Percentiles rank a stretch among this genome's conserved stretches.
phyloP scores from a whole-genome alignment of 2,329 filamentous ascomycete genomes.

The Neonectria ditissima region DNA sequence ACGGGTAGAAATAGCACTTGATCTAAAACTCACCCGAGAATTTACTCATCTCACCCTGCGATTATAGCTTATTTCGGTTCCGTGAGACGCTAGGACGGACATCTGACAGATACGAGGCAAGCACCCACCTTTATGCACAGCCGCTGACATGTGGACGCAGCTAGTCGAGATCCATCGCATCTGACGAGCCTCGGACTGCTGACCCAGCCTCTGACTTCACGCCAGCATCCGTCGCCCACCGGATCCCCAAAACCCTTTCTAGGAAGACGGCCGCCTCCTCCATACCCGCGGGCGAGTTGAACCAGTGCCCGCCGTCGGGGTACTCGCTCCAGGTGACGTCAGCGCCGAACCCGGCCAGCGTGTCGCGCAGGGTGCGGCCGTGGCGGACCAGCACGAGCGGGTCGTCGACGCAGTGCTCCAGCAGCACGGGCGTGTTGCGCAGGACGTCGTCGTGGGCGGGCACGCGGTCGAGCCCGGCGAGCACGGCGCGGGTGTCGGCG shows the following conservation, averaged over 20 bases:
- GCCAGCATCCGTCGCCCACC: slow-evolving; percentile 1
- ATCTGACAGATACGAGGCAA: slow-evolving; percentile 8
- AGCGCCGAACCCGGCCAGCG: slow-evolving; percentile 52
- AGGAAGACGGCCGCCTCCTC: slow-evolving; percentile 56
- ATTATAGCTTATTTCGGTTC: slow-evolving; percentile 2
- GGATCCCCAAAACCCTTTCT: slow-evolving; percentile 7
- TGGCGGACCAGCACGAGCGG: slow-evolving; percentile 52
- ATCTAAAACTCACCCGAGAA: neutral
- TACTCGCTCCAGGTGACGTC: slow-evolving; percentile 57
- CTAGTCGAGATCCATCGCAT: neutral
- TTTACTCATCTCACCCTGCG: neutral
- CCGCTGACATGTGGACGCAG: slow-evolving; percentile 1
- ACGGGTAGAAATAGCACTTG: neutral
- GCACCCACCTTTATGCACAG: neutral
- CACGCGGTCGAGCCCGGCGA: slow-evolving; percentile 45
- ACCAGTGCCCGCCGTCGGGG: slow-evolving; percentile 56
- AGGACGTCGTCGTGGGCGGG: slow-evolving; percentile 47
- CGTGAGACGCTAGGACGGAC: neutral
- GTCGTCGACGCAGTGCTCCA: slow-evolving; percentile 60
- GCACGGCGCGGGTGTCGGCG: slow-evolving; percentile 45
- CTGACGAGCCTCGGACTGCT: neutral
- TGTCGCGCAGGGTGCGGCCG: slow-evolving; percentile 51
- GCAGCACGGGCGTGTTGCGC: slow-evolving; percentile 55
- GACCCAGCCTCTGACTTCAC: neutral
- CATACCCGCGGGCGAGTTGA: slow-evolving; percentile 57